These are phyloP conservation scores for Psilocybe subaeruginosa DNA, from an alignment of 768 basidiomycete species.

Conservation along the genomic window DNA sequence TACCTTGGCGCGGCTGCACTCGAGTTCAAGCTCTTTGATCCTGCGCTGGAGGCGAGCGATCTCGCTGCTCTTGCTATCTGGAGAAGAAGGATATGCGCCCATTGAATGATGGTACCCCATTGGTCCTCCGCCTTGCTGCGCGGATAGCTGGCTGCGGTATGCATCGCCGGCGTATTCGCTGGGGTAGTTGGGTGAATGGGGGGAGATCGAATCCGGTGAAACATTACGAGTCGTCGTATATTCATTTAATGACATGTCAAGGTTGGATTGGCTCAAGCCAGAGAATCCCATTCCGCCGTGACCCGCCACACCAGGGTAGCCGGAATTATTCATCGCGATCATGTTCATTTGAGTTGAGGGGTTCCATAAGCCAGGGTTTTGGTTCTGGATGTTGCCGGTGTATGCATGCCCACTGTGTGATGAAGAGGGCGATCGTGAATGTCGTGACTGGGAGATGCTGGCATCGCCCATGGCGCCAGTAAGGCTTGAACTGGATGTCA, in stretches of 20 bases:
- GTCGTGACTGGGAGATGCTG: slow-evolving; percentile 22
- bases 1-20: slow-evolving; percentile 51
- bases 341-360: slow-evolving; percentile 21
- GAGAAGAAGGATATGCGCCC: slow-evolving; percentile 20
- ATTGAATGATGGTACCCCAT: slow-evolving; percentile 22
- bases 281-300: slow-evolving; percentile 21
- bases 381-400: slow-evolving; percentile 19
- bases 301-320: slow-evolving; percentile 30
- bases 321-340: slow-evolving; percentile 28
- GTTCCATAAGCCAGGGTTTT: slow-evolving; percentile 21
- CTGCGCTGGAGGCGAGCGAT: slow-evolving; percentile 56
- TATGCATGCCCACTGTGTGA: slow-evolving; percentile 22
- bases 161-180: slow-evolving; percentile 15
- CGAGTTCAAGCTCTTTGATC: slow-evolving; percentile 66
- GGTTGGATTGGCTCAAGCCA: slow-evolving; percentile 20
- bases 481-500: slow-evolving; percentile 50
- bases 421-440: slow-evolving; percentile 24
- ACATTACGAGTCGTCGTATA: slow-evolving; percentile 31
- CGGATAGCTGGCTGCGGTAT: slow-evolving; percentile 9
- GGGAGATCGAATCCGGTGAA: slow-evolving; percentile 44
- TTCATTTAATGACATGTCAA: slow-evolving; percentile 27
- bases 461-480: slow-evolving; percentile 67
- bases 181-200: slow-evolving; percentile 30
- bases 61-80: slow-evolving; percentile 29
- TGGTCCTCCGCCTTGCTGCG: slow-evolving; percentile 12